Evolutionary conservation across 192 early-diverging fungal genomes (phyloP), one percentile per base, ranked within the genome.

Genomic region (Neocallimastix lanati): DNA sequence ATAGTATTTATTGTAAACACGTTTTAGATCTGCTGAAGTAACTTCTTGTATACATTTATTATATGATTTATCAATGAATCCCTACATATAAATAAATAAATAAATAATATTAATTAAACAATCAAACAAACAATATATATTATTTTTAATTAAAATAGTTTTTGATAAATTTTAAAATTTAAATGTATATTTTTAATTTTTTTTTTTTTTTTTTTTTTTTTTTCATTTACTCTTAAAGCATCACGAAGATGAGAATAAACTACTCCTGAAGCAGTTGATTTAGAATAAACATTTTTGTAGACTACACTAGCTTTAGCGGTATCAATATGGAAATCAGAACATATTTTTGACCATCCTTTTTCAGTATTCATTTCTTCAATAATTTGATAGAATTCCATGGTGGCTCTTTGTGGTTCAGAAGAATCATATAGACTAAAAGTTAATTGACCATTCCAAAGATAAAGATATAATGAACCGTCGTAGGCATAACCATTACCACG

Each of bases 401-500:
- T 50, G 0, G 86, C 88, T n/a, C 78, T 81, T 16, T 78, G 78
- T 4, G 88, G 88, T 77, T 90, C 88, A 2, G 84, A 83, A 0
- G 87, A 85, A 37, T 88, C 85, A 80, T 84, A 81, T 4, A 88
- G 21, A 13, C 86, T 84, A 76, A 90, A 85, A 4, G 80, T 30
- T 13, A 93, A 80, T 78, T 86, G 85, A 16, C 88, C 87, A 0
- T 87, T 80, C 92, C 93, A 93, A 29, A 86, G 28, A 28, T 83
- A 82, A n/a, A 88, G 81, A 29, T 80, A 78, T 28, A 95, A 79
- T 4, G 85, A 86, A 15, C 89, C 88, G 79, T 88, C 92, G 81
- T 96, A 96, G 0, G 94, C 92, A 78, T 88, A 93, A 28, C 92
- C 91, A 29, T 85, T 85, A 21, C 94, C 94, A 38, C 94, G 89